These are phyloP conservation scores for Puccinia triticina DNA, from an alignment of 1,284 basidiomycete species.

Conservation along the genomic window DNA sequence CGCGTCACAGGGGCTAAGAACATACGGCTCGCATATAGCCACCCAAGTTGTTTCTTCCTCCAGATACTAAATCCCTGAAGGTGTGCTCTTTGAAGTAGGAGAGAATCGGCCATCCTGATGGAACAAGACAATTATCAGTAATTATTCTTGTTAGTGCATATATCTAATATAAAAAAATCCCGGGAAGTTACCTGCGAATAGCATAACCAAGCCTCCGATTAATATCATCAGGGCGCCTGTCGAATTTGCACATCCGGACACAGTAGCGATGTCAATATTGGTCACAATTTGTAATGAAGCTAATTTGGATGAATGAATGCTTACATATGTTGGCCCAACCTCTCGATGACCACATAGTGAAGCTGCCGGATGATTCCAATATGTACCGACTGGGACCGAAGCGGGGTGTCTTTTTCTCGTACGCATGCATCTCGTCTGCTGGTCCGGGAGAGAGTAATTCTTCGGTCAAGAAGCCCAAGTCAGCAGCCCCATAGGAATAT, in stretches of 20 bases:
- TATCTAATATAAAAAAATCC: neutral
- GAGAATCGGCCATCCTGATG: slow-evolving; percentile 44
- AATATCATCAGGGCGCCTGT: slow-evolving; percentile 25
- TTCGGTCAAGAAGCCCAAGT: slow-evolving; percentile 34
- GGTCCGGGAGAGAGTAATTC: slow-evolving; percentile 43
- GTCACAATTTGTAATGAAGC: neutral
- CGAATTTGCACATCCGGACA: neutral
- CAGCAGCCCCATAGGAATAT: slow-evolving; percentile 31
- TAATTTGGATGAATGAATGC: neutral
- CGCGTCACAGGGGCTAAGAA: neutral
- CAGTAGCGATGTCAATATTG: neutral
- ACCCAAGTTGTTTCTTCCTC: slow-evolving; percentile 9
- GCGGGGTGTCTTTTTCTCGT: slow-evolving; percentile 28
- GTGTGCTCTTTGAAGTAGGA: slow-evolving; percentile 30
- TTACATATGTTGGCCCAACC: slow-evolving; percentile 46
- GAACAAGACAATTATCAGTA: neutral
- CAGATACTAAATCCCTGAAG: slow-evolving; percentile 24
- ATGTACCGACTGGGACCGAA: slow-evolving; percentile 47
- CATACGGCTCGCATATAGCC: slow-evolving; percentile 11
- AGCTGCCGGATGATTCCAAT: slow-evolving; percentile 3
- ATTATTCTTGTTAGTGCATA: neutral
- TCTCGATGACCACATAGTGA: slow-evolving; percentile 29
- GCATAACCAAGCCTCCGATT: slow-evolving; percentile 30
- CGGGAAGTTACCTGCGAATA: slow-evolving; percentile 39
- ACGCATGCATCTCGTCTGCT: slow-evolving; percentile 44